Conservation (phyloP, 441 rosid species). For the Dalechampia spathulata region DNA sequence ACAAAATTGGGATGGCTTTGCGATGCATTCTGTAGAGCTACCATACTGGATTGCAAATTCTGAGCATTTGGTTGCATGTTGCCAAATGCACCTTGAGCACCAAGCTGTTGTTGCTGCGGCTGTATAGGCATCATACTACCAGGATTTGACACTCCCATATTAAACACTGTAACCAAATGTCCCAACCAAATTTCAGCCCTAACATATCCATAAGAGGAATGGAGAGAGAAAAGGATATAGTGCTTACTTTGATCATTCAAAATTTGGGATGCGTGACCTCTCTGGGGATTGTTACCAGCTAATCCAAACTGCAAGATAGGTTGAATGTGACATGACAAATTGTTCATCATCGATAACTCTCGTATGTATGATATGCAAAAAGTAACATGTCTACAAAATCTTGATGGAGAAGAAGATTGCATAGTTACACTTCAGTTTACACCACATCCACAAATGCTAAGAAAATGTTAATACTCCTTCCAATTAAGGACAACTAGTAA, state of each 20-base stretch:
- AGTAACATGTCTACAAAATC: not conserved
- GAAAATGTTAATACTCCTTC: not conserved
- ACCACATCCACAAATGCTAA: not conserved
- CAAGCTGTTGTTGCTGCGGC: slow-evolving; percentile 50
- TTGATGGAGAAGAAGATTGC: not conserved
- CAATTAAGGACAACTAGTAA: not conserved
- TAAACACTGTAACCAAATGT: slow-evolving; percentile 50
- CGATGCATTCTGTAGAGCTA: slow-evolving; percentile 50
- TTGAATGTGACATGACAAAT: slow-evolving; percentile 5
- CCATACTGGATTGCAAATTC: slow-evolving; percentile 67
- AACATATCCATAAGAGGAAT: not conserved
- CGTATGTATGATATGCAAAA: not conserved
- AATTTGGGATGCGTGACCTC: slow-evolving; percentile 69
- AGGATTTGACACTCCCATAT: slow-evolving; percentile 62
- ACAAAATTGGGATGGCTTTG: slow-evolving; percentile 53
- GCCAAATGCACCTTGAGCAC: slow-evolving; percentile 50
- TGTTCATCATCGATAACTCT: not conserved
- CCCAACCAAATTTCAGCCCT: not conserved
- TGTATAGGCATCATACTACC: slow-evolving; percentile 62
- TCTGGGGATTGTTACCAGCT: slow-evolving; percentile 66
- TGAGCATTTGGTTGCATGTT: slow-evolving; percentile 64
- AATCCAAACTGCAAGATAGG: slow-evolving; percentile 55
- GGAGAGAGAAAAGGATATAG: not conserved
- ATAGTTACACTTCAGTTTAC: not conserved
- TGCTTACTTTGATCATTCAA: slow-evolving; percentile 74